Evolutionary conservation across 805 yeast genomes (phyloP), one percentile per base, ranked within the genome.

Genomic region (Naumovozyma castellii): DNA sequence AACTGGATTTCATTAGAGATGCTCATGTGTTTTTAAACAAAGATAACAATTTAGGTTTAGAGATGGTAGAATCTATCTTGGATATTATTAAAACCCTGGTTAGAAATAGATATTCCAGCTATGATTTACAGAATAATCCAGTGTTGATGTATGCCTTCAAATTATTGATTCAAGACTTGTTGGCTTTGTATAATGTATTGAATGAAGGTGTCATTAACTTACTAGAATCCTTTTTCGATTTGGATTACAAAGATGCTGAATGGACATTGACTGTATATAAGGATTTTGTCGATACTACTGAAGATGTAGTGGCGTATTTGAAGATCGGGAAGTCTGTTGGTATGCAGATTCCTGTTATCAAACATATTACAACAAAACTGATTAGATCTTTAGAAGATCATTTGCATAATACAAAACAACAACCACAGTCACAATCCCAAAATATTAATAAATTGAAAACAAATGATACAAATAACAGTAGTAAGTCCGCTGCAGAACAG

Each of bases 161-260:
- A 42, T 69, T 90, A 62, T 71, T 92, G 35, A 95, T 90, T 15
- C 82, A 83, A 51, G 98, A 92, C 60, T 69, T 90, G 45, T 69
- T 92, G 47, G 74, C 84, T 1, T 65, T 90, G 32, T 94, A 85
- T 63, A 95, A 90, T 63, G 78, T 83, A 36, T 66, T 90, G 48
- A 92, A 92, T 63, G 97, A 92, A 64, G 97, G 97, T 28, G 94
- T 92, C 17, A 88, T 92, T 50, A 90, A 87, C 51, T 65, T 92
- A 34, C 72, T 92, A 45, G 97, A 92, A 61, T 94, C 88, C 54
- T 92, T 84, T 64, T 92, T 92, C 65, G 98, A 92, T 62, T 80
- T 92, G 76, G 77, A 87, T 28, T 78, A 75, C 47, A 65, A 67
- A 25, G 95, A 90, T 56, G 97, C 97, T 2, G 85, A 82, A 56